Evolutionary conservation across 768 basidiomycete genomes (phyloP).

Genomic region (Phanerodontia chrysosporium): DNA sequence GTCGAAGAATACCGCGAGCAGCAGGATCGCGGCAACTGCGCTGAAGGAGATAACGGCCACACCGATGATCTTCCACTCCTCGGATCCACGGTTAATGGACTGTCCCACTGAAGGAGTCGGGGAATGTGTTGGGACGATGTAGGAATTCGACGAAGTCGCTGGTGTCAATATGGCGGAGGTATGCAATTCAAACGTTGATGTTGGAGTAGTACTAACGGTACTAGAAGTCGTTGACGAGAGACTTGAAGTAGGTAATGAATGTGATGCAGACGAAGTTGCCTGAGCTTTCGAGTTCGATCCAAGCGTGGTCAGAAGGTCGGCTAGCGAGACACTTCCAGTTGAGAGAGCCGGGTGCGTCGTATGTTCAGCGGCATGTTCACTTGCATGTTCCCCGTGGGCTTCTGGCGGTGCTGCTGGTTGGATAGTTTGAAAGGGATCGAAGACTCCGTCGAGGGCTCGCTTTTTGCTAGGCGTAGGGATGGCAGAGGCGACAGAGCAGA

Average conservation of each 20-base stretch:
- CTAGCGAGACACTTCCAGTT: not conserved
- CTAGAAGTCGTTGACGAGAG: not conserved
- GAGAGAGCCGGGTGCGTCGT: not conserved
- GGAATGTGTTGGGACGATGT: not conserved
- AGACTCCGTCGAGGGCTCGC: slow-evolving; percentile 8
- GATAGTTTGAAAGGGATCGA: not conserved
- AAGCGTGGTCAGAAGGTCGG: not conserved
- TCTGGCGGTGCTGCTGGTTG: not conserved
- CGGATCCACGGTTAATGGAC: slow-evolving; percentile 30
- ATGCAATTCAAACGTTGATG: not conserved
- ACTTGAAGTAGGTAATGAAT: not conserved
- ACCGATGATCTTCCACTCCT: slow-evolving; percentile 68
- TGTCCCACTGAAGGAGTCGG: not conserved
- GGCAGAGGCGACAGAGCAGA: not conserved
- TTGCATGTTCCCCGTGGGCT: not conserved
- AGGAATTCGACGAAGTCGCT: not conserved
- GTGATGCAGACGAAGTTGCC: not conserved
- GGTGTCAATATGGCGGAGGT: not conserved
- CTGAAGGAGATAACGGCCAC: slow-evolving; percentile 62
- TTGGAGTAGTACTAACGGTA: not conserved
- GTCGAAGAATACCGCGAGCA: slow-evolving; percentile 66
- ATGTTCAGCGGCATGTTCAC: not conserved
- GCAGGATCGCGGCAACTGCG: slow-evolving; percentile 49
- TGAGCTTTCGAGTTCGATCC: not conserved
- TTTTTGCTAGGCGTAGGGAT: not conserved